Evolutionary conservation across 345 rosid species (phyloP).

Genomic region (Reutealis trisperma): DNA sequence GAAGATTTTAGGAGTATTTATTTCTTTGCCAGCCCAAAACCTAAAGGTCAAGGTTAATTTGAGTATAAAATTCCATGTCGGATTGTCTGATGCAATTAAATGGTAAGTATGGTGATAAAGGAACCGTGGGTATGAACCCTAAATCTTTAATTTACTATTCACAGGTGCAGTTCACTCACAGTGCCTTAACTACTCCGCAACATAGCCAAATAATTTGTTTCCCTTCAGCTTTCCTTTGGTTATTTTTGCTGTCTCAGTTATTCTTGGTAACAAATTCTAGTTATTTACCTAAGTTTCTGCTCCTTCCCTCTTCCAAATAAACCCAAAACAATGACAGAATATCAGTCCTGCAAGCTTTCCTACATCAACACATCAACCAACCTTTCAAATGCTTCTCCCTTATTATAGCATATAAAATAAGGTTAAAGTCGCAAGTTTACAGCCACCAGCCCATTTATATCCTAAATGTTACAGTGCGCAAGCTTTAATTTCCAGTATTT

Average conservation of each 20-base stretch:
- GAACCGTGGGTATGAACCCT: too few species aligned
- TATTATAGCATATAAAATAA: neutral
- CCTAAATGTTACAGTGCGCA: neutral
- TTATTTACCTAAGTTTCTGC: neutral
- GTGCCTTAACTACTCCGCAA: neutral
- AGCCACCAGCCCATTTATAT: neutral
- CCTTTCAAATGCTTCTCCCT: neutral
- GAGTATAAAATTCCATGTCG: too few species aligned
- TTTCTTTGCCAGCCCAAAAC: too few species aligned
- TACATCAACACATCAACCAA: conserved; percentile 1
- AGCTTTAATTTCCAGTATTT: neutral
- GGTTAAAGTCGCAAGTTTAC: neutral
- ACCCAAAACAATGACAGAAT: neutral
- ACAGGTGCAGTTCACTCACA: too few species aligned
- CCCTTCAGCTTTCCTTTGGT: neutral
- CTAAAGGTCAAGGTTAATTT: too few species aligned
- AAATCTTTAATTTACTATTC: too few species aligned
- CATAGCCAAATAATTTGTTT: too few species aligned
- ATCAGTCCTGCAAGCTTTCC: neutral
- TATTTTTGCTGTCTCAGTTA: neutral
- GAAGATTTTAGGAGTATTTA: too few species aligned
- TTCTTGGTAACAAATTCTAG: neutral
- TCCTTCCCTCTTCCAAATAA: neutral
- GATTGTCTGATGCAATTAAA: too few species aligned
- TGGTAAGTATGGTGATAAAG: too few species aligned